Evolutionary conservation across 495 filamentous ascomycete species (phyloP).

Genomic region (Jackrogersella multiformis): DNA sequence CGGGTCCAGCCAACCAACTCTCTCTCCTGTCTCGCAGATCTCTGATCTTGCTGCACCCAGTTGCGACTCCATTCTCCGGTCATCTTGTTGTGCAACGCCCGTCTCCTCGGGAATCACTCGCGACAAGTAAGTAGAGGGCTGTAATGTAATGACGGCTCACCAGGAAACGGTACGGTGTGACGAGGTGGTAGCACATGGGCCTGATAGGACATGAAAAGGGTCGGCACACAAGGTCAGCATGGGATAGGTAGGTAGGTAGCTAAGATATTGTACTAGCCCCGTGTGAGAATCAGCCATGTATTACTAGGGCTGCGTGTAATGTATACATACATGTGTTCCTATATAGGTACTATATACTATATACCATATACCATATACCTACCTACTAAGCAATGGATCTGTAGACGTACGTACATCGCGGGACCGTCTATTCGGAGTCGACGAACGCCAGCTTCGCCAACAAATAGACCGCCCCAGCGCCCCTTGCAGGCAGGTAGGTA

Average conservation of each 20-base stretch:
- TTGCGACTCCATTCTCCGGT: slow-evolving; percentile 15
- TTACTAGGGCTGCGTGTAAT: neutral
- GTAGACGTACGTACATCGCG: too few species aligned
- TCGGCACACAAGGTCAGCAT: neutral
- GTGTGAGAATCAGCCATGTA: neutral
- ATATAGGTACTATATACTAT: neutral
- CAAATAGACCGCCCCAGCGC: neutral
- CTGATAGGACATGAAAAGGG: neutral
- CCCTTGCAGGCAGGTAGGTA: slow-evolving; percentile 20
- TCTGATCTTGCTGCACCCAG: slow-evolving; percentile 14
- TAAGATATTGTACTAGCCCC: neutral
- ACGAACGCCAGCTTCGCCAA: neutral
- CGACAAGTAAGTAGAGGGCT: neutral
- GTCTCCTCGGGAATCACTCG: neutral
- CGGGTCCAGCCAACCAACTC: slow-evolving; percentile 7
- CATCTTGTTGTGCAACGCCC: slow-evolving; percentile 2
- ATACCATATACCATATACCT: neutral
- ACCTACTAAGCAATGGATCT: too few species aligned
- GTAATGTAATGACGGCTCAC: neutral
- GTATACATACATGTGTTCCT: neutral
- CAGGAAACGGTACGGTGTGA: neutral
- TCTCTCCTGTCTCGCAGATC: slow-evolving; percentile 16
- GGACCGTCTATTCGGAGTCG: neutral
- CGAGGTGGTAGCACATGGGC: neutral
- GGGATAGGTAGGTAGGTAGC: too few species aligned